Evolutionary conservation across 2,329 filamentous ascomycete species (phyloP), one percentile per base, ranked within the genome.

Genomic region (Cladosporium sp.): DNA sequence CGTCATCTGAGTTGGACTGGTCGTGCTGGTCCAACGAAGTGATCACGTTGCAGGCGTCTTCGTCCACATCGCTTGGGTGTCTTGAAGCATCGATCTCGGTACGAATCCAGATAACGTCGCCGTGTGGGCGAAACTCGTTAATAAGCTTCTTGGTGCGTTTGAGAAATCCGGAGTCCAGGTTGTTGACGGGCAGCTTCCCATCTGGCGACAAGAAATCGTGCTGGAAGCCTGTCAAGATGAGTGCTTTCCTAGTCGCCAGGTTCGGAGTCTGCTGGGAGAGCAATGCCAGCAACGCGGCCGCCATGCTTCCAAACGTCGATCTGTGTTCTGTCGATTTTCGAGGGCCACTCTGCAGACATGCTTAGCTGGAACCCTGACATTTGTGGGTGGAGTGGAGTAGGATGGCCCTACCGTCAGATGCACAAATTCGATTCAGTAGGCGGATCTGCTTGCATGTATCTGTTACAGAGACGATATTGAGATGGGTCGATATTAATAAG

Each of bases 141-240:
- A 89, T 88, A 2, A 98, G 81, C 7, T 84, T 78, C 23, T 88
- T 80, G 50, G 93, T 85, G 31, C 86, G 87, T 46, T 89, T 83
- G 53, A 95, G 77, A 68, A 93, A 91, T 11, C 86, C 86, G 4
- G 84, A 78, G n/a, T 72, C 68, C 52, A 86, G 84, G n/a, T 63
- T 63, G 40, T 81, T 81, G 60, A 93, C 86, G 14, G 88, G 85
- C 23, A 97, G 79, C 29, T 88, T 85, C 64, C 91, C 90, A 60
- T 87, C 83, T 1, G 86, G 79, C 7, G 87, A 83, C 66, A 96
- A 80, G 73, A 98, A 97, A 76, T 97, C 94, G 72, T 96, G 92
- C 75, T 98, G 95, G 40, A 96, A 86, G 73, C 97, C 94, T 69
- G 97, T 84, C 21, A 96, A 81, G 23, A 98, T 82, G 52, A 99